Evolutionary conservation across 108 stramenopile genomes (phyloP), one percentile per base, ranked within the genome.

Genomic region (Schizochytrium sp.): DNA sequence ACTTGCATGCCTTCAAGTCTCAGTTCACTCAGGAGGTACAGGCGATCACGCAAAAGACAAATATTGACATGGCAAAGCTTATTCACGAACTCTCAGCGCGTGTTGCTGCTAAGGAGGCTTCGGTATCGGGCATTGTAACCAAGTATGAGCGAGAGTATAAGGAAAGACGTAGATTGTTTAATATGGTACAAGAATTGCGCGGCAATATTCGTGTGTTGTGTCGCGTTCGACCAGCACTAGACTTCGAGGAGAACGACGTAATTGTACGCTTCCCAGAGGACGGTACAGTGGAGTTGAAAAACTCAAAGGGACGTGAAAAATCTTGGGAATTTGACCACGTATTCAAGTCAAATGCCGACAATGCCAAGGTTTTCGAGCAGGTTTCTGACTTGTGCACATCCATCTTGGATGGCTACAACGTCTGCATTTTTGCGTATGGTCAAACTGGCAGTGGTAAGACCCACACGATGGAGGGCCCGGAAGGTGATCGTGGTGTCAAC

Each of bases 371-470:
- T 2, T 98, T 97, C 87, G 97, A 98, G 76, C 95, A 97, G 92
- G 99, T 99, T 17, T 99, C 98, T 94, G 98, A 97, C 73, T 95
- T 95, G 0, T 96, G 97, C 89, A 94, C 96, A 57, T 89, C 90
- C 89, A 98, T 98, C 3, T 95, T 98, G 87, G 98, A 99, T 93
- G 99, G 99, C 61, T 99, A 96, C 95, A 98, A 98, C 90, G 97
- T 97, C 8, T 98, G 98, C 91, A 98, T 99, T 72, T 98, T 99
- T 91, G 99, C 99, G 15, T 99, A 99, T 87, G 98, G 98, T 4
- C 98, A 98, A 91, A 98, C 96, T 46, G 93, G 93, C 12, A 90
- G 92, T n/a, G 93, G 93, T 7, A 94, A 94, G 88, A 94, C 94
- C 8, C 93, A 90, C 90, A 94, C 94, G 28, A 94, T 94, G 94